Evolutionary conservation across 2,329 filamentous ascomycete genomes (phyloP).

Genomic region (Epichloe aotearoae): DNA sequence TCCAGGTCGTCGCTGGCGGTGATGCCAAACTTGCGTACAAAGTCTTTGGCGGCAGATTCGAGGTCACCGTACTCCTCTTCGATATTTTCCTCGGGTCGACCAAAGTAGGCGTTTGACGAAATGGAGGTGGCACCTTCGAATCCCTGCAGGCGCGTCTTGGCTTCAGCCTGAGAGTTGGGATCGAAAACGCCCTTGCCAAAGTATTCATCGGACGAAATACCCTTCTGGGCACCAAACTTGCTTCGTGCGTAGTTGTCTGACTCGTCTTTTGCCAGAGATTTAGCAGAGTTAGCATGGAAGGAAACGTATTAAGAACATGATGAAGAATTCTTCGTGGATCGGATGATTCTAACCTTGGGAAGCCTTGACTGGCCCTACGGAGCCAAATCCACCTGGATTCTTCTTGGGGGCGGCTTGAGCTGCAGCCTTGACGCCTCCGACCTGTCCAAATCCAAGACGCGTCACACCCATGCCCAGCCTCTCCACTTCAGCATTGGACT

Average conservation of each 20-base stretch:
- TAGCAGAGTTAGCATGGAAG: background rate
- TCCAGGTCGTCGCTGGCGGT: conserved; percentile 94
- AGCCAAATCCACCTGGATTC: conserved; percentile 77
- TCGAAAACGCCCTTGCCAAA: conserved; percentile 87
- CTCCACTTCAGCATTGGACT: conserved; percentile 69
- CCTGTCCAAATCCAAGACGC: conserved; percentile 77
- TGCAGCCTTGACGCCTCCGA: conserved; percentile 50
- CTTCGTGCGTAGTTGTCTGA: conserved; percentile 69
- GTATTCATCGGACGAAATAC: conserved; percentile 96
- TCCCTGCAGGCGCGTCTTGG: conserved; percentile 73
- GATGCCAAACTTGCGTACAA: conserved; percentile 87
- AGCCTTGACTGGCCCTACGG: conserved; percentile 62
- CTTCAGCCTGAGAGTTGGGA: conserved; percentile 65
- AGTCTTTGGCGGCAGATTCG: conserved; percentile 89
- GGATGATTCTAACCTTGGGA: conserved; percentile 43
- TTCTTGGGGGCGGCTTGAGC: conserved; percentile 45
- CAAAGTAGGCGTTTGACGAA: conserved; percentile 96
- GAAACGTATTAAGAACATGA: background rate
- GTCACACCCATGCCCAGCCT: conserved; percentile 79
- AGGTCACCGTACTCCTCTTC: conserved; percentile 79
- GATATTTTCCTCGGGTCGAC: conserved; percentile 72
- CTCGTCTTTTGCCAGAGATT: conserved; percentile 40
- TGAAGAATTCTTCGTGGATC: too few relatives aligned
- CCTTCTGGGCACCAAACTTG: conserved; percentile 88
- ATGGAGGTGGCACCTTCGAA: conserved; percentile 90